These are phyloP conservation scores for Lablab purpureus DNA, from an alignment of 306 rosid genomes.

Conservation along the genomic window DNA sequence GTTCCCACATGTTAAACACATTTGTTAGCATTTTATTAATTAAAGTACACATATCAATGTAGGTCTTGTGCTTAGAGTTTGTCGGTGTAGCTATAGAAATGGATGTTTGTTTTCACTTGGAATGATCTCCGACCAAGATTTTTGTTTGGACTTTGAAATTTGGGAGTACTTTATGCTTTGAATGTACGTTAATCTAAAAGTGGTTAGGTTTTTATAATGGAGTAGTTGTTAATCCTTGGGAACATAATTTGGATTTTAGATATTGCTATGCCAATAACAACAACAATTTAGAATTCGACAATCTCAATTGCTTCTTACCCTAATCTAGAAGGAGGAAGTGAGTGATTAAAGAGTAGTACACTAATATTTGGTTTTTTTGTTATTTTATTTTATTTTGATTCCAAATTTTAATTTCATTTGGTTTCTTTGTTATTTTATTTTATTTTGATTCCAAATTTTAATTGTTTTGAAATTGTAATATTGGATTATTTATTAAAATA, in stretches of 20 bases:
- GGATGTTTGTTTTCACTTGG: conserved; percentile 16
- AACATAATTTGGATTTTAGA: neutral
- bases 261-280: conserved; percentile 39
- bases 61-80: conserved; percentile 51
- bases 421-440: too few relatives aligned
- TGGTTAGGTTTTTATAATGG: conserved; percentile 30
- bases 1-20: neutral
- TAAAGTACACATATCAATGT: conserved; percentile 30
- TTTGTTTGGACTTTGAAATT: conserved; percentile 33
- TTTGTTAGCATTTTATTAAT: neutral
- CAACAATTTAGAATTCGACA: conserved; percentile 18
- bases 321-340: neutral
- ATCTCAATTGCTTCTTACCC: conserved; percentile 16
- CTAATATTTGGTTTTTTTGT: too few relatives aligned
- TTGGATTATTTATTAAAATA: too few relatives aligned
- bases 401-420: too few relatives aligned
- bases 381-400: too few relatives aligned
- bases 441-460: too few relatives aligned
- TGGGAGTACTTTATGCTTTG: conserved; percentile 32
- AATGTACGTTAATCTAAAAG: conserved; percentile 39
- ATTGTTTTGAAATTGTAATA: too few relatives aligned
- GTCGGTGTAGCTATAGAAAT: conserved; percentile 36
- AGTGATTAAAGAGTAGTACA: too few relatives aligned
- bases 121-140: conserved; percentile 26
- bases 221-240: conserved; percentile 6